Conservation (phyloP, 768 basidiomycete species). For the Zangia roseola region DNA sequence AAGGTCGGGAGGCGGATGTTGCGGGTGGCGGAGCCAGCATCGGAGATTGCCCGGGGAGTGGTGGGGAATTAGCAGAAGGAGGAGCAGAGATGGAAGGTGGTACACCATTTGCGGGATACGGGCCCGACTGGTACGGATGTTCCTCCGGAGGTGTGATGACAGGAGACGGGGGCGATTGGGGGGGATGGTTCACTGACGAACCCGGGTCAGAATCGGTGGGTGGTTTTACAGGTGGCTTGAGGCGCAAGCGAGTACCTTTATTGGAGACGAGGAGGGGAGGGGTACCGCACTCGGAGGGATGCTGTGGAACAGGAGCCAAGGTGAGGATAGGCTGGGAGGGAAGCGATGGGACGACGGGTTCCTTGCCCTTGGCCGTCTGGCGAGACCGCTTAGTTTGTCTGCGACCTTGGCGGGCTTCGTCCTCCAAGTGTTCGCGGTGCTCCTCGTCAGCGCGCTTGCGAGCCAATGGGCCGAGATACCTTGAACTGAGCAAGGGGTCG, state of each 20-base stretch:
- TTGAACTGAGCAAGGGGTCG: slow-evolving; percentile 47
- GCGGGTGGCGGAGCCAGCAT: slow-evolving; percentile 17
- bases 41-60: slow-evolving; percentile 24
- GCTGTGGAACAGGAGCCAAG: slow-evolving; percentile 22
- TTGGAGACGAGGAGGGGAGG: slow-evolving; percentile 42
- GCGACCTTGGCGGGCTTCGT: slow-evolving; percentile 44
- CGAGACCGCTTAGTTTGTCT: slow-evolving; percentile 34
- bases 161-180: slow-evolving; percentile 34
- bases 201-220: slow-evolving; percentile 19
- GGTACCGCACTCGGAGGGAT: slow-evolving; percentile 10
- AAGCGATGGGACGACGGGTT: slow-evolving; percentile 21
- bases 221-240: slow-evolving; percentile 44
- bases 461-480: slow-evolving; percentile 45
- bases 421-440: slow-evolving; percentile 40
- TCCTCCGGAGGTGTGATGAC: slow-evolving; percentile 36
- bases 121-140: slow-evolving; percentile 23
- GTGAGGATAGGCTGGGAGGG: slow-evolving; percentile 29
- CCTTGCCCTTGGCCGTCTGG: slow-evolving; percentile 40
- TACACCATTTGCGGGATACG: slow-evolving; percentile 25
- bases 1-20: slow-evolving; percentile 23
- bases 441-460: slow-evolving; percentile 47
- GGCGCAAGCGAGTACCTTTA: slow-evolving; percentile 48
- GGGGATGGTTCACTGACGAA: slow-evolving; percentile 19
- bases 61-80: slow-evolving; percentile 17
- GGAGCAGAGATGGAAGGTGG: slow-evolving; percentile 16